Evolutionary conservation across 345 rosid species (phyloP), one percentile per base, ranked within the genome.

Genomic region (Theobroma cacao): DNA sequence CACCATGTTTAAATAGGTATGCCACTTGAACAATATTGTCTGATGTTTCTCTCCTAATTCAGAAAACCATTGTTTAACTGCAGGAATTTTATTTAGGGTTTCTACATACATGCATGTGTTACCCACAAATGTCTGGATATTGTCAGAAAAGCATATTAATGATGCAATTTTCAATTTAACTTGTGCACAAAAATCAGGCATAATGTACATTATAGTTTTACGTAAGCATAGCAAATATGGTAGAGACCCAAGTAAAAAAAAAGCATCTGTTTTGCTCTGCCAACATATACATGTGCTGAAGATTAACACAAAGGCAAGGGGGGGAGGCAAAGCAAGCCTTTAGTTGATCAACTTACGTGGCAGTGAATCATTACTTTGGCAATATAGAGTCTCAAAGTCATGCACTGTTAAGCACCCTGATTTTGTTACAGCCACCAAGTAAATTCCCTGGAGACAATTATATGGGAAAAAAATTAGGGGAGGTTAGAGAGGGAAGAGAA

Each of bases 401-500:
- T 94, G 95, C 20, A 96, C 92, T 4, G 87, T 91, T 82, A 94
- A 80, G 89, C 99, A 94, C 68, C 98, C 95, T 1, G 92, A 80
- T 85, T 85, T 89, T 41, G 97, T 91, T 30, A 88, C 98, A 17
- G 98, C 90, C 30, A 83, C 98, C 79, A 92, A 58, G 80, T 92
- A 94, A 79, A 92, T 79, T 82, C 99, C 99, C 97, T 94, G 90
- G 71, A 83, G 81, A 26, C 78, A 6, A 77, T 47, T 28, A 36
- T 74, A 17, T 28, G 9, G 43, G 28, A 7, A 61, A 28, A n/a
- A 50, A 26, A 34, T 52, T 18, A 63, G 17, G 40, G 38, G 13
- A 41, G 18, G 17, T 18, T 33, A n/a, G 41, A 0, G 78, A 28
- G 30, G 41, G 56, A 36, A 50, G 12, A 38, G 36, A 60, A 24